Evolutionary conservation across 1,284 basidiomycete genomes (phyloP), one percentile per base, ranked within the genome.

Genomic region (Porogramme epimiltina): DNA sequence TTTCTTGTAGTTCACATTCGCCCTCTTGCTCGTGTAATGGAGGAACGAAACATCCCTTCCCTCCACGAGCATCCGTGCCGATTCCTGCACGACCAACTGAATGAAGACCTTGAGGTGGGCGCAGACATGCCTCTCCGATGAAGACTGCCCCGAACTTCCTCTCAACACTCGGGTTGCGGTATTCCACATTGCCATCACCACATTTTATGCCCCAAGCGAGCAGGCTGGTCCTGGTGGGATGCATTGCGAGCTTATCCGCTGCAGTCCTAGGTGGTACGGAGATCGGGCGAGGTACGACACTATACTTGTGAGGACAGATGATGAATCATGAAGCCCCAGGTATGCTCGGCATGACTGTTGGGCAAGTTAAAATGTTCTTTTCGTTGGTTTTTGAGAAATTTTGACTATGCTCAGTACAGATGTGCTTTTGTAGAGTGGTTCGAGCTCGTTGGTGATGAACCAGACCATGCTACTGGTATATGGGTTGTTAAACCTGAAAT

Each of bases 161-260:
- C 5, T 16, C 8, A 16, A 37, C 34, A 26, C 10, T n/a, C 23
- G 37, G 1, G 20, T 58, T 6, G 20, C 37, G 6, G 19, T 58
- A 2, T 58, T 47, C 9, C 34, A 45, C 18, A 58, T 55, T 2
- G 59, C 59, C 0, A 38, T 47, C 0, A 55, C 61, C 0, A 47
- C 39, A 0, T 66, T 52, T 33, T 62, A 61, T 47, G 66, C 66
- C 13, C 66, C 64, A 2, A 67, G 66, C 45, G 67, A 69, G 19
- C 39, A 28, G 5, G 59, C 50, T 13, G 61, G 64, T 2, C 23
- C 53, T 8, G 33, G 44, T 3, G 62, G 67, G 6, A 65, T 69
- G 67, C 56, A 55, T 15, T 51, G 45, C 0, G 57, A 51, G 28
- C 19, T 41, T 6, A 51, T 51, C 9, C 43, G 43, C 0, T 40